Evolutionary conservation across 768 basidiomycete species (phyloP).

Genomic region (Pleurotus cornucopiae): DNA sequence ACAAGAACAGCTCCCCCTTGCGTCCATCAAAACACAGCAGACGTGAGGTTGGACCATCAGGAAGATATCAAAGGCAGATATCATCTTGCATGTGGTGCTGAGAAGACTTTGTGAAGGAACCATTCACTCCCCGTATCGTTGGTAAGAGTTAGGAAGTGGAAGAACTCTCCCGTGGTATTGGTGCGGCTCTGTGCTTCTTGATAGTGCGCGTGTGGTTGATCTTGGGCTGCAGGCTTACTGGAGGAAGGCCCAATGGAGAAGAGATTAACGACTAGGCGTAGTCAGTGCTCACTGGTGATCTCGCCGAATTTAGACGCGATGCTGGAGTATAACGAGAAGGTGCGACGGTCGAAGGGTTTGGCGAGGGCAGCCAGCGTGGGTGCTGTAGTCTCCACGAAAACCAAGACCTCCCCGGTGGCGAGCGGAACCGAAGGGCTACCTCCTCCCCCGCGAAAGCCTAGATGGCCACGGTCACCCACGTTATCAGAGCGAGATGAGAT

Average conservation of each 20-base stretch:
- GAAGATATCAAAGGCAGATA: neutral
- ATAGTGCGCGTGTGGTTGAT: neutral
- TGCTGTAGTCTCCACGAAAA: neutral
- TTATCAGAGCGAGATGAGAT: neutral
- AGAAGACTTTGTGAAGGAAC: neutral
- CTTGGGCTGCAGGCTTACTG: neutral
- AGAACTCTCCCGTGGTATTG: neutral
- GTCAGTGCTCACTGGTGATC: constrained; percentile 36
- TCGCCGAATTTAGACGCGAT: constrained; percentile 59
- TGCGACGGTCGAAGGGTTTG: constrained; percentile 22
- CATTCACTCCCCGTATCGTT: neutral
- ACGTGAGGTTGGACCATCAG: neutral
- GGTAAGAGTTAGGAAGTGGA: neutral
- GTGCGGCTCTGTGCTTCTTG: neutral
- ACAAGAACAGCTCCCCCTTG: neutral
- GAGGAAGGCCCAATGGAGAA: constrained; percentile 1
- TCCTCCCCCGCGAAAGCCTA: neutral
- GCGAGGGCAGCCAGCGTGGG: neutral
- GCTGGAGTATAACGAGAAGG: constrained; percentile 52
- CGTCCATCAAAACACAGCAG: neutral
- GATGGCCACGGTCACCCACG: neutral
- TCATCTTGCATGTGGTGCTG: neutral
- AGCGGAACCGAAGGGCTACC: constrained; percentile 10
- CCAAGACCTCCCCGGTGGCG: neutral
- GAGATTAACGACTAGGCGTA: neutral